Evolutionary conservation across 164 flowering plant genomes (phyloP).

Genomic region (Aristolochia fimbriata): DNA sequence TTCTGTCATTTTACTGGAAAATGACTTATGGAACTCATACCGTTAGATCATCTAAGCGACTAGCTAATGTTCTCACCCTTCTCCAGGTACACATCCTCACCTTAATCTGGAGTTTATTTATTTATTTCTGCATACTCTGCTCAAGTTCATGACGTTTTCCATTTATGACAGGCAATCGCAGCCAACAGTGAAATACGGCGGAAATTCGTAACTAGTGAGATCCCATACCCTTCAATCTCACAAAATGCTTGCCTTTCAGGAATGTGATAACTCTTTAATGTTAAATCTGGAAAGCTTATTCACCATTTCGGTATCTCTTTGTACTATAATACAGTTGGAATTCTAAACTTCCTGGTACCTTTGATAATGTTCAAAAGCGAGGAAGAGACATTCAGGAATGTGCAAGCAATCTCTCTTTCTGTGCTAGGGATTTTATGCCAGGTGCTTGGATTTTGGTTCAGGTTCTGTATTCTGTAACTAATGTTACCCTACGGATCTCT

Average conservation of each 20-base stretch:
- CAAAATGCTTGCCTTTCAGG: too few species aligned
- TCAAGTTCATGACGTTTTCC: neutral
- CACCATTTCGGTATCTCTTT: neutral
- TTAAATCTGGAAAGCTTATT: too few species aligned
- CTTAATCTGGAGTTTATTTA: neutral
- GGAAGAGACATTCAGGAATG: constrained; percentile 22
- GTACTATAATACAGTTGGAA: constrained; percentile 16
- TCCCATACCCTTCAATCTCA: neutral
- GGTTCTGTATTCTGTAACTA: neutral
- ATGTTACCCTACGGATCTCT: neutral
- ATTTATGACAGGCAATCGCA: constrained; percentile 28
- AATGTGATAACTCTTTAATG: too few species aligned
- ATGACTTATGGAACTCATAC: constrained; percentile 15
- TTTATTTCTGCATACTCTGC: neutral
- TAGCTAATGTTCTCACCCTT: constrained; percentile 39
- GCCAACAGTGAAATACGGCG: constrained; percentile 31
- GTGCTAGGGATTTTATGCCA: constrained; percentile 40
- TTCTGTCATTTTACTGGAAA: constrained; percentile 16
- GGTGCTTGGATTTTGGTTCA: constrained; percentile 12
- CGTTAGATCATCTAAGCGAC: constrained; percentile 25
- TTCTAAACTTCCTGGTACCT: constrained; percentile 31
- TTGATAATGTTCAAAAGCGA: constrained; percentile 18
- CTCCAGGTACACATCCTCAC: constrained; percentile 21
- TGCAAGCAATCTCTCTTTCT: constrained; percentile 35
- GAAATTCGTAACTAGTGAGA: constrained; percentile 25